Conservation (phyloP, 768 basidiomycete genomes). For the Chalciporus pseudorubinellus region DNA sequence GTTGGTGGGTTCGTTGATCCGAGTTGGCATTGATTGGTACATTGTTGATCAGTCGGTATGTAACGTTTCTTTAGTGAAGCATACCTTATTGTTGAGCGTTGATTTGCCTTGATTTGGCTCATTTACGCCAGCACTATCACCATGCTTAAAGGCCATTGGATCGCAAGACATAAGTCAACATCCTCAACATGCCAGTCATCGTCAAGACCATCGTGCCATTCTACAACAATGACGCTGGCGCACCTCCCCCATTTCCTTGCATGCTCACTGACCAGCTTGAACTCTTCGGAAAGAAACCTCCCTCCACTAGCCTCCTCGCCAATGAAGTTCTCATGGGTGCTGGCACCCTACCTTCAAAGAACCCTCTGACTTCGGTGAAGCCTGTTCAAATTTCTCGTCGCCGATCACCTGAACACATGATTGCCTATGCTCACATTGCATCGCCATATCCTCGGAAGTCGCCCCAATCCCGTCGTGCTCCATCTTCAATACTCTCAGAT, state of each 20-base stretch:
- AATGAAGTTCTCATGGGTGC: background rate
- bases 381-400: background rate
- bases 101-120: too few relatives aligned
- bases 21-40: too few relatives aligned
- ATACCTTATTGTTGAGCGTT: too few relatives aligned
- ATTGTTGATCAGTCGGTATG: too few relatives aligned
- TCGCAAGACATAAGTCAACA: too few relatives aligned
- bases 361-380: background rate
- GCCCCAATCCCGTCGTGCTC: background rate
- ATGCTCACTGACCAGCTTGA: conserved; percentile 4
- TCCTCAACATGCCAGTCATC: background rate
- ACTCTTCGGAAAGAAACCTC: background rate
- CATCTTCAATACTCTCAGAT: background rate
- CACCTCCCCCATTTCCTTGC: background rate
- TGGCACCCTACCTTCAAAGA: background rate
- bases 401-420: background rate
- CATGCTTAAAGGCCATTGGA: too few relatives aligned
- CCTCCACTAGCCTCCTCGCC: background rate
- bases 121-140: too few relatives aligned
- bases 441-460: background rate
- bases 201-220: conserved; percentile 1
- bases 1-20: too few relatives aligned
- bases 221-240: background rate
- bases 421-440: background rate
- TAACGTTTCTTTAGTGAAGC: too few relatives aligned